Conservation (phyloP, 805 yeast species). For the Monosporozyma solicola region DNA sequence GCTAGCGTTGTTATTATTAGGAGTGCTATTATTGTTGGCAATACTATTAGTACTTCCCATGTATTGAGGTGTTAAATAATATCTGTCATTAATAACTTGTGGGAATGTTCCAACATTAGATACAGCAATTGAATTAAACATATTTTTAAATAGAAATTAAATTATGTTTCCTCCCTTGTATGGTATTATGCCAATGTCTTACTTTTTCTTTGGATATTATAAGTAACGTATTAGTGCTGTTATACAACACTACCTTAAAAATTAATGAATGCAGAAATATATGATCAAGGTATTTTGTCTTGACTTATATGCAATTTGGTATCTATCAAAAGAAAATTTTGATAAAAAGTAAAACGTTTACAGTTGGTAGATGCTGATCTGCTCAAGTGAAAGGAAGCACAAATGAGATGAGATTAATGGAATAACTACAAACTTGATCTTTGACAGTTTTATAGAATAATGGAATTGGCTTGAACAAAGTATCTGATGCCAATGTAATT, state of each 20-base stretch:
- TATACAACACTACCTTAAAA: no score
- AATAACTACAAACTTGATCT: neutral
- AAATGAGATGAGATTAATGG: neutral
- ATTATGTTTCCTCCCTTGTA: no score
- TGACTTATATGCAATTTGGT: neutral
- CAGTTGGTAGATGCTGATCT: neutral
- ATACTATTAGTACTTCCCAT: neutral
- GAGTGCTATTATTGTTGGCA: neutral
- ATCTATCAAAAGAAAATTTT: neutral
- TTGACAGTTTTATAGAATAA: neutral
- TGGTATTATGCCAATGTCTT: neutral
- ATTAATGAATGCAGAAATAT: neutral
- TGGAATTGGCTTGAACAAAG: neutral
- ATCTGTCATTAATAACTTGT: neutral
- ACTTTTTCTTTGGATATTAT: no score
- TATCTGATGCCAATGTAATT: neutral
- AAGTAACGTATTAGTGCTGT: no score
- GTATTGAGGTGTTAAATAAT: neutral
- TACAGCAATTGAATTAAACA: neutral
- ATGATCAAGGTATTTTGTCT: neutral
- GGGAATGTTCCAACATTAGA: neutral
- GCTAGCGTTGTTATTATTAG: neutral
- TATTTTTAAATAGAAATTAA: neutral
- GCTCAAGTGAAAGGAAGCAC: neutral
- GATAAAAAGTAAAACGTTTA: neutral